Evolutionary conservation across 106 monocot species (phyloP), one percentile per base, ranked within the genome.

Genomic region (Phalaenopsis equestris): DNA sequence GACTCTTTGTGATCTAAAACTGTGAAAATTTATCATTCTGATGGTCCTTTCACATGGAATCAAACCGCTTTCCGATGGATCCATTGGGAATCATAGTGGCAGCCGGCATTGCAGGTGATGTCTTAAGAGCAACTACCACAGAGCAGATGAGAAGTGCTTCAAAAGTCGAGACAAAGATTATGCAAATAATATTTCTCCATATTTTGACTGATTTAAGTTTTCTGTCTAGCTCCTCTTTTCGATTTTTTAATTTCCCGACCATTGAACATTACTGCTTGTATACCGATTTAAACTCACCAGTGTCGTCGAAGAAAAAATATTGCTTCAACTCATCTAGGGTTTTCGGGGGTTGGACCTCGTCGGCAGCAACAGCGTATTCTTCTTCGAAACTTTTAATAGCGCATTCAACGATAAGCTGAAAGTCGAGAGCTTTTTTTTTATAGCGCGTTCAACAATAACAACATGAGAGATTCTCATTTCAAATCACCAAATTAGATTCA

Each of bases 31-130:
- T n/a, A n/a, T n/a, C 87, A 58, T 90, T 42, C 68, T 83, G 85
- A 41, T 90, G 87, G 3, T 75, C 68, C 81, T 83, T 90, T 80
- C 89, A 88, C 67, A 93, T 76, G 2, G 92, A 90, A 78, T 95
- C 86, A 12, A 90, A 56, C 95, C 95, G 92, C 79, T 85, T 92
- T 39, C 95, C 95, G 83, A 90, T 85, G 1, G 95, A 89, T 0
- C 93, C 95, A 16, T 86, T 14, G 1, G 95, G 93, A 42, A 93
- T 56, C 2, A 92, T 80, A 11, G 88, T 72, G 8, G 91, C 89
- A 0, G 91, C 93, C 0, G 89, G 84, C 73, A 92, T 41, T 9
- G 92, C 89, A 5, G 95, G 95, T 0, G 89, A 89, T 0, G 95
- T 86, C 17, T 91, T 48, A 7, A 88, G 86, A 11, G 95, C 90